phyloP scores from a whole-genome alignment of 352 stramenopile genomes.

The Pythium guiyangense region DNA sequence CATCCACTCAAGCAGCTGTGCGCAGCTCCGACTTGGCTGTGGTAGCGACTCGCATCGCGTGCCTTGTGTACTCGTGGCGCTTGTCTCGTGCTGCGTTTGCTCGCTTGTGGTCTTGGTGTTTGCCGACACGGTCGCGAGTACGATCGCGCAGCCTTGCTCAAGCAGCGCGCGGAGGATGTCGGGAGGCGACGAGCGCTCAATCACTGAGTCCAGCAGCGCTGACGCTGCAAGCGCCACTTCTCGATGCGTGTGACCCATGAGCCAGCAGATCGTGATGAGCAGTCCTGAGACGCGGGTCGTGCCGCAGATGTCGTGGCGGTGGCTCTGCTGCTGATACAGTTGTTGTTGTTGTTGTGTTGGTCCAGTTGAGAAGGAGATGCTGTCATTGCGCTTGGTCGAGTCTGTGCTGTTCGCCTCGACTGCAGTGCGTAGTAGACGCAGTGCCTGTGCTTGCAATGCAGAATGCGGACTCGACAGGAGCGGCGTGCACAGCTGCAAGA shows the following conservation, averaged over 20 bases:
- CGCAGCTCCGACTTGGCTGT: not conserved
- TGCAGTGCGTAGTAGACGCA: too few species aligned
- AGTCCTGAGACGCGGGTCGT: slow-evolving; percentile 5
- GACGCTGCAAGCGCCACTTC: slow-evolving; percentile 1
- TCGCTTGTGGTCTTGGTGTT: not conserved
- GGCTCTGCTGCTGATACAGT: too few species aligned
- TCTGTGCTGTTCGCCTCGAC: too few species aligned
- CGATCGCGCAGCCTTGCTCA: slow-evolving; percentile 9
- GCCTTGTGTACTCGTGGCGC: too few species aligned
- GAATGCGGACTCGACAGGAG: too few species aligned
- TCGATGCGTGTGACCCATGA: slow-evolving; percentile 5
- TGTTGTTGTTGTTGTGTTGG: too few species aligned
- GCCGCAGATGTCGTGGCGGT: not conserved
- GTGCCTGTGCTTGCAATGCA: too few species aligned
- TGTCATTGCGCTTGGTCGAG: too few species aligned
- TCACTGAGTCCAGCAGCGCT: slow-evolving; percentile 1
- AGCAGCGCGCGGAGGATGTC: slow-evolving; percentile 11
- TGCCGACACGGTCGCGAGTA: not conserved
- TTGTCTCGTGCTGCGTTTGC: too few species aligned
- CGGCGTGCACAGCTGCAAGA: too few species aligned
- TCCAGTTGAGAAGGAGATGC: too few species aligned
- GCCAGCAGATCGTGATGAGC: slow-evolving; percentile 12
- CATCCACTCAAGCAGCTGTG: slow-evolving; percentile 6
- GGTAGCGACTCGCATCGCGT: too few species aligned
- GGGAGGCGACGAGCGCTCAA: not conserved